phyloP scores from a whole-genome alignment of 73 alveolate genomes.

The Paramecium octaurelia region DNA sequence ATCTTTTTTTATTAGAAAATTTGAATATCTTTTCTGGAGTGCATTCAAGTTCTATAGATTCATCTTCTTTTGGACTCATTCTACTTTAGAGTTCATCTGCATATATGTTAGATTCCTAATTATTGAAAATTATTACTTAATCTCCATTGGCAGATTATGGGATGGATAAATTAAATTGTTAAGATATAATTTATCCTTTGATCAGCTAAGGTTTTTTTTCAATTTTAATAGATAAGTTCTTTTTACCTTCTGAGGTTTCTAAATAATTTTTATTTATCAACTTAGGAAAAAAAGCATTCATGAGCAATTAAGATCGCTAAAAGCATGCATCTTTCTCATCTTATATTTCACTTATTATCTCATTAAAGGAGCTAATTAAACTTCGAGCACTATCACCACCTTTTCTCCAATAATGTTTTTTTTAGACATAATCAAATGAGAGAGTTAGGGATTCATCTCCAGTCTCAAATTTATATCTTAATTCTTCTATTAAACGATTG shows the following conservation, averaged over 20 bases:
- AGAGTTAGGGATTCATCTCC: not conserved
- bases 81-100: constrained; percentile 21
- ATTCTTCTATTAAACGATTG: not conserved
- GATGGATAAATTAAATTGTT: not conserved
- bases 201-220: not conserved
- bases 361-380: not conserved
- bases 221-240: not conserved
- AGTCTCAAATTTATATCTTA: not conserved
- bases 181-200: not conserved
- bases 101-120: constrained; percentile 31
- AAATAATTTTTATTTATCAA: not conserved
- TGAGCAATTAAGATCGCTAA: not conserved
- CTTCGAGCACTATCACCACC: constrained; percentile 8
- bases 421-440: not conserved
- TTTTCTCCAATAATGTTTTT: not conserved
- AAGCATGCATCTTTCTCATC: not conserved
- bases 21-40: not conserved
- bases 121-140: not conserved
- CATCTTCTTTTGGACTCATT: constrained; percentile 1
- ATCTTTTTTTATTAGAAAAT: not conserved
- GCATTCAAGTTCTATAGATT: not conserved
- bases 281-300: constrained; percentile 31
- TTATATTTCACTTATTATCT: not conserved
- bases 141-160: constrained; percentile 46
- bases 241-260: constrained; percentile 22